Base-by-base conservation (phyloP, 2,329 filamentous ascomycete genomes). In the Cladosporium sp. region DNA sequence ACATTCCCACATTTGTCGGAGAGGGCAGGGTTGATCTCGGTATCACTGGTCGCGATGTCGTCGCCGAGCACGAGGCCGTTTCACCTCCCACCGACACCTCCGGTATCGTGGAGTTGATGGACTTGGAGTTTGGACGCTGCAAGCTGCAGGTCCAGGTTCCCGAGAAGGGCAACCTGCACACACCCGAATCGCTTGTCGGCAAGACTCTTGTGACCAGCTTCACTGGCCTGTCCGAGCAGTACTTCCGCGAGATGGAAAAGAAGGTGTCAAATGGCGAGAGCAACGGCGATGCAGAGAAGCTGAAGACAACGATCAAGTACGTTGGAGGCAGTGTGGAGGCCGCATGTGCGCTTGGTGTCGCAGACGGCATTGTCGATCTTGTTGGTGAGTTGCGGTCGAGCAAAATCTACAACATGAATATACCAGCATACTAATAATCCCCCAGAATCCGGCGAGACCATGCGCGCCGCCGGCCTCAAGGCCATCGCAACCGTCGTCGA, bases 61-160 rank as follows among this genome's bases (percentile, higher is more conserved):
- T 97, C 49, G 87, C 88, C 61, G 93, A 97, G 76, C 90, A 97
- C 76, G 71, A 81, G 68, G 73, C 71, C 19, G 72, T 70, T 22
- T 74, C 76, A 50, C 74, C 76, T 24, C 74, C 77, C 10, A 74
- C 72, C 47, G 78, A 77, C 22, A 79, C 44, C 64, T 74, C 81
- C 3, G 85, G 85, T 58, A 91, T 94, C 57, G 89, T 94, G 67
- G 90, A 94, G 67, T 82, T 99, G 49, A 80, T 99, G 76, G 90
- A 97, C 66, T 82, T 99, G 17, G 90, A 87, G 34, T 99, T 99
- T 71, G 94, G 94, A 44, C 81, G 78, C 61, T 99, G 94, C 80
- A 93, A 89, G 76, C 81, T 99, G 66, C 93, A 97, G 77, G 91
- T 97, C n/a, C 94, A 99, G 75, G 92, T 96, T 1, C 94, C 94